Evolutionary conservation across 2,329 filamentous ascomycete genomes (phyloP).

Genomic region (Simplicillium sp.): DNA sequence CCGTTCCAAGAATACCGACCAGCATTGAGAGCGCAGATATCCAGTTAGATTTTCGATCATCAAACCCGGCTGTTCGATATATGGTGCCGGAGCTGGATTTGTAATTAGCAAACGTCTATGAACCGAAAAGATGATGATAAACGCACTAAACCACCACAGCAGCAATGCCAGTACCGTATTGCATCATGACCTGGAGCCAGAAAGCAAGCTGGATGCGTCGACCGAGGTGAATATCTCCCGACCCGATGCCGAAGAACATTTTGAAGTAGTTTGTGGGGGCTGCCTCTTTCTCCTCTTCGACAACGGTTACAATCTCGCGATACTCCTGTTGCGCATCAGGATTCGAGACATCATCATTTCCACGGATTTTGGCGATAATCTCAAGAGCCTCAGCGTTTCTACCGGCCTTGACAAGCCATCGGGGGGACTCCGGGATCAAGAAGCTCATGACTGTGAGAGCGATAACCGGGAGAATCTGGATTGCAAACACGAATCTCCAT

Average conservation of each 20-base stretch:
- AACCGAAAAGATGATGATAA: not conserved
- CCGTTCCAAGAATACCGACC: constrained; percentile 38
- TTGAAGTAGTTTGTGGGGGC: constrained; percentile 27
- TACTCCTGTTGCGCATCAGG: constrained; percentile 19
- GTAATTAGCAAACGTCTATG: constrained; percentile 15
- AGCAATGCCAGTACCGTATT: constrained; percentile 29
- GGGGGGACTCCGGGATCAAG: constrained; percentile 33
- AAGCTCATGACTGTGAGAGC: constrained; percentile 22
- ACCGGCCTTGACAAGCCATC: constrained; percentile 23
- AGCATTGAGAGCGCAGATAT: constrained; percentile 39
- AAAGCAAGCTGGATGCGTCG: constrained; percentile 28
- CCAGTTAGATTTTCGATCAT: constrained; percentile 12
- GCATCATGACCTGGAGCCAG: constrained; percentile 27
- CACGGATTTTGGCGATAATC: constrained; percentile 13
- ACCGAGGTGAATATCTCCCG: constrained; percentile 23
- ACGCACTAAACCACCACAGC: not conserved
- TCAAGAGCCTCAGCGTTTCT: constrained; percentile 17
- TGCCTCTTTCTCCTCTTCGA: constrained; percentile 20
- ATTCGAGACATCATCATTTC: constrained; percentile 18
- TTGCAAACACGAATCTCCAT: constrained; percentile 23
- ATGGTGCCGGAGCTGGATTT: constrained; percentile 16
- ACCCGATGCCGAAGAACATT: constrained; percentile 27
- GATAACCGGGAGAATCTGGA: constrained; percentile 28
- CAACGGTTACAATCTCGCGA: constrained; percentile 26
- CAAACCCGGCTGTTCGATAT: constrained; percentile 8